Percentiles rank a stretch among this genome's conserved stretches.
phyloP scores from a whole-genome alignment of 106 monocot species.

The Allium fistulosum region DNA sequence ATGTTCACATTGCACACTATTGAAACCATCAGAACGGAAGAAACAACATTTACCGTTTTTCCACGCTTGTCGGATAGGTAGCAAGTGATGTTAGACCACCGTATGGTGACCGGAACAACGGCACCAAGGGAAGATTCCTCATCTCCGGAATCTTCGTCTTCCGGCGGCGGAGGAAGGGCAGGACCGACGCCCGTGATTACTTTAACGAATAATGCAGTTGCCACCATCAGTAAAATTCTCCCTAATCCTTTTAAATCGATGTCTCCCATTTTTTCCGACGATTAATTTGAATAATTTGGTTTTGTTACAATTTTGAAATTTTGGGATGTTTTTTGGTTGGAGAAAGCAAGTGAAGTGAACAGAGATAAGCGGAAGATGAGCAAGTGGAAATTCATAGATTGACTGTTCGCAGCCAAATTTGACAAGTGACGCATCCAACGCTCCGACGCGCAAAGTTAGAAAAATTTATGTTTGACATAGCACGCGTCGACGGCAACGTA shows the following conservation, averaged over 20 bases:
- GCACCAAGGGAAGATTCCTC: constrained; percentile 22
- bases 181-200: constrained; percentile 34
- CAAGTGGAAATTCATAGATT: too few species aligned
- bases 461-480: too few species aligned
- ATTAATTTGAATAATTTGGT: too few species aligned
- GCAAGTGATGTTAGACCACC: constrained; percentile 63
- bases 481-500: too few species aligned
- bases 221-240: constrained; percentile 45
- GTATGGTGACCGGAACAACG: constrained; percentile 47
- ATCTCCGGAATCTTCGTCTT: constrained; percentile 23
- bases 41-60: constrained; percentile 22
- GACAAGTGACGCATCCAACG: too few species aligned
- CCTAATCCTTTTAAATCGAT: constrained; percentile 36
- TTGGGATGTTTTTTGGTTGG: background rate
- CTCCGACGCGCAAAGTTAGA: too few species aligned
- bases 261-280: constrained; percentile 4
- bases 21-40: too few species aligned
- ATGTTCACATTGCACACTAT: too few species aligned
- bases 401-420: too few species aligned
- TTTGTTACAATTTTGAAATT: too few species aligned
- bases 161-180: constrained; percentile 16
- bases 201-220: constrained; percentile 55
- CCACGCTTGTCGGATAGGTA: constrained; percentile 61
- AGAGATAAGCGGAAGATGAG: too few species aligned
- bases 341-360: too few species aligned